phyloP scores from a whole-genome alignment of 345 rosid species.

The Salix koriyanagi region DNA sequence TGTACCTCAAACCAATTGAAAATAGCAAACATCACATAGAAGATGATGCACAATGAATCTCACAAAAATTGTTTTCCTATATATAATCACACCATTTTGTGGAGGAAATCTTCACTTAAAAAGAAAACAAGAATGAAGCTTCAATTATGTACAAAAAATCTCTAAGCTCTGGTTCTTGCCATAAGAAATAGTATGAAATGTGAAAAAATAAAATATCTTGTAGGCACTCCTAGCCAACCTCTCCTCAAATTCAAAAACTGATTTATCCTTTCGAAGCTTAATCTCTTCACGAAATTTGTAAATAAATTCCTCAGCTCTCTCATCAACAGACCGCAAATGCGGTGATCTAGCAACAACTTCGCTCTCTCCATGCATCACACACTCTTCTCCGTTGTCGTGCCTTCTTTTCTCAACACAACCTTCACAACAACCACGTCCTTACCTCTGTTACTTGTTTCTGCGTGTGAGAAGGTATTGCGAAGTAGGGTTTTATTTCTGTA shows the following conservation, averaged over 20 bases:
- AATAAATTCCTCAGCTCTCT: slow-evolving; percentile 84
- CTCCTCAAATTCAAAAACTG: slow-evolving; percentile 58
- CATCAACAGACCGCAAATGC: slow-evolving; percentile 67
- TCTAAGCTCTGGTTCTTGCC: not conserved
- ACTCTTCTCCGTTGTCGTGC: slow-evolving; percentile 8
- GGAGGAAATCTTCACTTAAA: not conserved
- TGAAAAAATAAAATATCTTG: not conserved
- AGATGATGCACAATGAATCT: too few relatives aligned
- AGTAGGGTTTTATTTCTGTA: slow-evolving; percentile 24
- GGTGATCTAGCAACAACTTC: slow-evolving; percentile 64
- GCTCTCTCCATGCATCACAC: slow-evolving; percentile 64
- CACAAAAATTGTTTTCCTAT: too few relatives aligned
- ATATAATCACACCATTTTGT: not conserved
- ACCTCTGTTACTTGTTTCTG: slow-evolving; percentile 30
- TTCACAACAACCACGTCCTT: slow-evolving; percentile 21
- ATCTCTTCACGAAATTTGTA: slow-evolving; percentile 55
- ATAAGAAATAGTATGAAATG: not conserved
- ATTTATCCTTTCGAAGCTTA: slow-evolving; percentile 60
- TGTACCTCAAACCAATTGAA: too few relatives aligned
- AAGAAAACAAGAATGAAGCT: not conserved
- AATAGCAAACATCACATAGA: too few relatives aligned
- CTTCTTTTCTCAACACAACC: slow-evolving; percentile 3
- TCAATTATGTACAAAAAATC: not conserved
- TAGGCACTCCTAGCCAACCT: slow-evolving; percentile 61
- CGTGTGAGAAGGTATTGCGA: slow-evolving; percentile 18